Base-by-base conservation (phyloP, 1,139 yeast species). In the Suhomyces atakaporum region DNA sequence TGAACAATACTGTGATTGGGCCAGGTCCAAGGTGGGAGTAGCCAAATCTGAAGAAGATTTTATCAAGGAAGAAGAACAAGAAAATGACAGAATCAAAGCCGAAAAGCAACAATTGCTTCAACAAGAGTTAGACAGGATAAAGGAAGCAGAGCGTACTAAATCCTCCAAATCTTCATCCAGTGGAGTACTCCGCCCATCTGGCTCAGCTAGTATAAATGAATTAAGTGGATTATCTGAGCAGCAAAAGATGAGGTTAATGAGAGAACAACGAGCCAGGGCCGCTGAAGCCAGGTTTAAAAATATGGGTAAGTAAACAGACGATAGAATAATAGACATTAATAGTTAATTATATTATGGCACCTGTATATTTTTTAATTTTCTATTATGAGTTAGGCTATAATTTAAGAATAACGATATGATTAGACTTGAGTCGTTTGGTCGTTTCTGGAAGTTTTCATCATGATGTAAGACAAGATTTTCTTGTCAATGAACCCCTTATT, bases 211-310 rank as follows among this genome's bases (percentile, higher is more conserved):
- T 34, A 51, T 43, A 23, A 45, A 50, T 29, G 62, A 66, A 35
- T 48, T 67, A 39, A 53, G 62, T 51, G 64, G 75, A 38, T 56
- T 70, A 30, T 61, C 57, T 20, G 90, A 83, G 1, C 87, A 81
- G 26, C 96, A 90, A 46, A 75, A 78, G 52, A 72, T 73, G 73
- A 75, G 81, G 52, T 62, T 92, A 21, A 89, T 90, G 84, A 76
- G 98, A 44, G 98, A 92, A 52, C 90, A 92, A 54, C 69, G 98
- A 37, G 97, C 97, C 0, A 73, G 97, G 43, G 99, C 99, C 0
- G 97, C 96, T 0, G 97, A 92, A 57, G 96, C 94, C 0, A 73
- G 99, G 49, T 56, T 90, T 41, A 64, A 58, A 31, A 45, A 44
- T 30, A 23, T 38, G 33, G 10, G 14, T 20, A 29, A 25, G 12